Evolutionary conservation across 768 basidiomycete genomes (phyloP), one percentile per base, ranked within the genome.

Genomic region (Boletus vermiculosoides): DNA sequence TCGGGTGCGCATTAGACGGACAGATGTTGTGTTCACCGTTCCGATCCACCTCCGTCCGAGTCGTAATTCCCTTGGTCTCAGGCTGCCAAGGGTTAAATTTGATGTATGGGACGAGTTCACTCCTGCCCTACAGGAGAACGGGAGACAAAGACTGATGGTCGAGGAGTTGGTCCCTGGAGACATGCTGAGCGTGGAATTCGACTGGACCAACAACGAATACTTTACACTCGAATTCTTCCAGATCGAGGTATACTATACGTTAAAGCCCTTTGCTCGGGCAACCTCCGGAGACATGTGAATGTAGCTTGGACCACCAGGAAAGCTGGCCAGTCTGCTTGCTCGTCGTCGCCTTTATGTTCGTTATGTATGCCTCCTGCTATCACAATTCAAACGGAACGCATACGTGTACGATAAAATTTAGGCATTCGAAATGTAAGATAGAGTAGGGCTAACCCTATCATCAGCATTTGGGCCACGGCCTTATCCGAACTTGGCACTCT

Each of bases 191-290:
- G 4, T 34, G 33, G 33, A 34, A 34, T 22, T 48, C 22, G 25
- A 25, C 25, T 3, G 3, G 0, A 0, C 5, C 0, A 0, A 5
- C 13, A 18, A 34, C 20, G 8, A 36, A 12, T 16, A n/a, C n/a
- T 13, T 30, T n/a, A 12, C n/a, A 13, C 45, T 46, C 11, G 34
- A 28, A 16, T 16, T 50, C 13, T 16, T 54, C n/a, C 52, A 15
- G 45, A 3, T 28, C 18, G 47, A 53, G 12, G 45, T 50, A 15
- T 53, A 34, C 10, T 48, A 49, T 20, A 10, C 25, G 5, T 10
- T 20, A 11, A 30, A 46, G 1, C 28, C 45, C 11, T 28, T 12
- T 28, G 5, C 18, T n/a, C 18, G 16, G 18, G 25, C 18, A 3
- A 12, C 18, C 16, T 13, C n/a, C 18, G 9, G n/a, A n/a, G 28